Evolutionary conservation across 2,329 filamentous ascomycete genomes (phyloP), one percentile per base, ranked within the genome.

Genomic region (Fusarium nelsonii): DNA sequence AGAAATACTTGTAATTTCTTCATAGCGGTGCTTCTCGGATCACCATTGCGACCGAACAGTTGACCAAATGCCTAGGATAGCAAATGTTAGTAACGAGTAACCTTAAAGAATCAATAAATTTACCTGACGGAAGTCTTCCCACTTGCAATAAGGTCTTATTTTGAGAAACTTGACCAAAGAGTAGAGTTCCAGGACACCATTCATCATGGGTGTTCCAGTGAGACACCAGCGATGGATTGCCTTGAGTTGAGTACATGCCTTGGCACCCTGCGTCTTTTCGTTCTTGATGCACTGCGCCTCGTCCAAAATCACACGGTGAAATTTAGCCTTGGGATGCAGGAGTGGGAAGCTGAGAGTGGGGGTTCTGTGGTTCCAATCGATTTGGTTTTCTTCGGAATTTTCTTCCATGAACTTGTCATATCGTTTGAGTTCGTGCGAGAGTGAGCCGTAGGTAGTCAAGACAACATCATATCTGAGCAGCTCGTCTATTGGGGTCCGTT

Each of bases 151-250:
- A 3, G 93, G 93, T 63, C 85, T 85, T 74, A 97, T 94, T 4
- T 85, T 84, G 16, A 97, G 83, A 74, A 97, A 97, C 4, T 87
- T 86, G 44, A 97, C 83, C 20, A 97, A 81, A 1, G 93, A 92
- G 73, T 88, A 94, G 4, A 97, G 83, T 73, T 97, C 94, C 26
- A 87, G 83, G 4, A 95, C 88, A 14, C 85, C 88, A 72, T 97
- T 97, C 91, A 96, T 96, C 84, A 97, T 95, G 0, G 93, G 93
- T 0, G 93, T 96, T 54, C 92, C 93, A 0, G 91, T 93, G 23
- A 96, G 80, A 3, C 90, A 90, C 94, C 94, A 97, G 70, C 91
- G 85, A 43, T 92, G 92, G 20, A 88, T 85, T 1, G 93, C 90
- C 41, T 84, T 81, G 11, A 97, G 78, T 44, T 82, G 83, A 58